Evolutionary conservation across 257 asterid species (phyloP).

Genomic region (Eucommia ulmoides): DNA sequence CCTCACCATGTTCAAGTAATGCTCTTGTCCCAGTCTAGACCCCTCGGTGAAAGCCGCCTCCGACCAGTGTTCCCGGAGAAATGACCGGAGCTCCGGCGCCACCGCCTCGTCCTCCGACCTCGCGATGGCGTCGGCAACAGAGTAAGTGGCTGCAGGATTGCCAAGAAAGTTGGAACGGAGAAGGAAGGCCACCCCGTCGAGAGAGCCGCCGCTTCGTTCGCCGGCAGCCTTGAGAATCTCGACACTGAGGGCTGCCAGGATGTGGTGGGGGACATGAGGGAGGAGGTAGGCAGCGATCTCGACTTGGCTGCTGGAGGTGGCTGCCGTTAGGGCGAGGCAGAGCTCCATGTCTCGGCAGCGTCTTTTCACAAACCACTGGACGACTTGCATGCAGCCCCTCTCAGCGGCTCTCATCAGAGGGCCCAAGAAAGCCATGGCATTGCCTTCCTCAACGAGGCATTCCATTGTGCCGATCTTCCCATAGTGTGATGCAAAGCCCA

Average conservation of each 20-base stretch:
- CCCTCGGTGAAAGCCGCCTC: constrained; percentile 69
- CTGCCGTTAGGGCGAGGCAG: constrained; percentile 93
- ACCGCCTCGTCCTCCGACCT: constrained; percentile 62
- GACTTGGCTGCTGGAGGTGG: constrained; percentile 90
- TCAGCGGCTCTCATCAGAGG: constrained; percentile 98
- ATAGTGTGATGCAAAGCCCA: constrained; percentile 94
- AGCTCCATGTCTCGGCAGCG: constrained; percentile 98
- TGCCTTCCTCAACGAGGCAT: constrained; percentile 90
- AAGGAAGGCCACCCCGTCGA: constrained; percentile 83
- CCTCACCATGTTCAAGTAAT: constrained; percentile 43
- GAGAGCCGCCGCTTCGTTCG: constrained; percentile 86
- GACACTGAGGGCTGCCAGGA: constrained; percentile 81
- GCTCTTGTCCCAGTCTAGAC: constrained; percentile 42
- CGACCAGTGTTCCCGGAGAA: constrained; percentile 75
- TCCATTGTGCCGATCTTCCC: constrained; percentile 91
- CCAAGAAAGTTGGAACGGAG: constrained; percentile 74
- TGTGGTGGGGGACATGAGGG: constrained; percentile 89
- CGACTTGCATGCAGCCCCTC: constrained; percentile 87
- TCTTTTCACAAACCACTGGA: constrained; percentile 78
- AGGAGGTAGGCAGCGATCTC: constrained; percentile 74
- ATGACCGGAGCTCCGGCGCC: constrained; percentile 60
- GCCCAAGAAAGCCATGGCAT: constrained; percentile 91
- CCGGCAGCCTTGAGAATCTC: constrained; percentile 98
- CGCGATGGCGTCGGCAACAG: constrained; percentile 87
- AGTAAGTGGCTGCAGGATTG: constrained; percentile 74